Conservation (phyloP, 495 filamentous ascomycete genomes). For the Penicillium atrosanguineum region DNA sequence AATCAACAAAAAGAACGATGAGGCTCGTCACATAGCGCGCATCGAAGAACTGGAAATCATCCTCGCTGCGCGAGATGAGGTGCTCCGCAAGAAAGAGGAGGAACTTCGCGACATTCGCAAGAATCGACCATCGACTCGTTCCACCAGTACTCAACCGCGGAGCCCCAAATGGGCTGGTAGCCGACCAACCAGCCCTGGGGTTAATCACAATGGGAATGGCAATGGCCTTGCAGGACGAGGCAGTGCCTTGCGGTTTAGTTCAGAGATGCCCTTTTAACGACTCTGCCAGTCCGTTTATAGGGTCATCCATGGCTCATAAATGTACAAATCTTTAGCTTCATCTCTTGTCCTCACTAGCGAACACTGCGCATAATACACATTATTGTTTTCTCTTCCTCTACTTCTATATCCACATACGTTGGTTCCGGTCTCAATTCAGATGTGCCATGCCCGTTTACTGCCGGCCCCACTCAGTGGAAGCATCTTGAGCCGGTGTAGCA, state of each 20-base stretch:
- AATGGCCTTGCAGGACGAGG: slow-evolving; percentile 31
- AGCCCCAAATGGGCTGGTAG: slow-evolving; percentile 44
- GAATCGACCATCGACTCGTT: slow-evolving; percentile 45
- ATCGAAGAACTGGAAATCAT: slow-evolving; percentile 50
- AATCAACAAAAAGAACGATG: slow-evolving; percentile 45
- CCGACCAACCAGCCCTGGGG: slow-evolving; percentile 45
- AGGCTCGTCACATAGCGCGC: slow-evolving; percentile 31
- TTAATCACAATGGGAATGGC: slow-evolving; percentile 33
- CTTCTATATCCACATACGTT: not conserved
- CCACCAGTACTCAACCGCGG: slow-evolving; percentile 46
- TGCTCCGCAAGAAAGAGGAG: slow-evolving; percentile 57
- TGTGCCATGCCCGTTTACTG: not conserved
- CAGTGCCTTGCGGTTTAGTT: slow-evolving; percentile 42
- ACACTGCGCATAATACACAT: not conserved
- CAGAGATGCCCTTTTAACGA: slow-evolving; percentile 33
- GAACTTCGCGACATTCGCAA: slow-evolving; percentile 58
- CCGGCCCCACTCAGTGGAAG: not conserved
- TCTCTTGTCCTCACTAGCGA: not conserved
- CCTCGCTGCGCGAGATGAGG: slow-evolving; percentile 40
- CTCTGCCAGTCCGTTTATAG: not conserved
- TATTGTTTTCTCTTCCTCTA: not conserved
- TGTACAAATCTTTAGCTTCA: not conserved
- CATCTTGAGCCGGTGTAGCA: not conserved
- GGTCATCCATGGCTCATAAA: not conserved
- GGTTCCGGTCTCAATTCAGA: not conserved